A percentile compares a stretch with the other conserved stretches of the same genome.
phyloP scores from a whole-genome alignment of 2,329 filamentous ascomycete species.

The Monosporascus sp. region DNA sequence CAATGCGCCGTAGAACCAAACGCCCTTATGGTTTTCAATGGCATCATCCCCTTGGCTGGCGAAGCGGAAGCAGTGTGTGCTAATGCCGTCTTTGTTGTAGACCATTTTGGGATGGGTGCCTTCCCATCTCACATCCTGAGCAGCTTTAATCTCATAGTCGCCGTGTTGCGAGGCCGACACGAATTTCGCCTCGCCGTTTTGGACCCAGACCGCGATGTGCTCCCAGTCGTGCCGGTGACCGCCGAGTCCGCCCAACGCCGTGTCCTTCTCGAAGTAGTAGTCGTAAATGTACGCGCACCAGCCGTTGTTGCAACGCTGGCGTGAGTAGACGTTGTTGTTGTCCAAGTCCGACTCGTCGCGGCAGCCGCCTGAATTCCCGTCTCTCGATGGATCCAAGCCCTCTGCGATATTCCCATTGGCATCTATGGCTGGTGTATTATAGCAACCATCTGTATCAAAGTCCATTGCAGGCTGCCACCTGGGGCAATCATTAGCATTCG shows the following conservation, averaged over 20 bases:
- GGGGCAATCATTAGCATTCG: no score
- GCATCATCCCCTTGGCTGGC: constrained; percentile 21
- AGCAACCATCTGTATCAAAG: constrained; percentile 33
- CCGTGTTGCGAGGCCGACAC: constrained; percentile 26
- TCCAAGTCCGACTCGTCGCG: constrained; percentile 28
- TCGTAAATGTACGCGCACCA: constrained; percentile 41
- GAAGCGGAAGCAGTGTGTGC: constrained; percentile 25
- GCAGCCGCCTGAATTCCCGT: constrained; percentile 24
- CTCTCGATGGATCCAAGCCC: constrained; percentile 25
- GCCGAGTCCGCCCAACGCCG: constrained; percentile 20
- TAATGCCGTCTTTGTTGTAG: constrained; percentile 25
- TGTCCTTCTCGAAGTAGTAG: constrained; percentile 44
- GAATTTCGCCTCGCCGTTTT: constrained; percentile 17
- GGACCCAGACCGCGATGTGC: constrained; percentile 25
- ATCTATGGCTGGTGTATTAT: constrained; percentile 34
- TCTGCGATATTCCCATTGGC: constrained; percentile 26
- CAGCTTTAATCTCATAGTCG: constrained; percentile 18
- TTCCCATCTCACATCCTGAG: constrained; percentile 23
- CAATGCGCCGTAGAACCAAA: constrained; percentile 24
- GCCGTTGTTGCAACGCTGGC: constrained; percentile 37
- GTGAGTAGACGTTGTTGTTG: constrained; percentile 38
- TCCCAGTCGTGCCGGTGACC: constrained; percentile 36
- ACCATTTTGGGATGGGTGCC: constrained; percentile 26
- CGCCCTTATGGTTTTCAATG: constrained; percentile 23
- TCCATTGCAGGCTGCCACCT: constrained; percentile 27